These are phyloP conservation scores for Starmerella apicola DNA, from an alignment of 805 yeast genomes.

Conservation along the genomic window DNA sequence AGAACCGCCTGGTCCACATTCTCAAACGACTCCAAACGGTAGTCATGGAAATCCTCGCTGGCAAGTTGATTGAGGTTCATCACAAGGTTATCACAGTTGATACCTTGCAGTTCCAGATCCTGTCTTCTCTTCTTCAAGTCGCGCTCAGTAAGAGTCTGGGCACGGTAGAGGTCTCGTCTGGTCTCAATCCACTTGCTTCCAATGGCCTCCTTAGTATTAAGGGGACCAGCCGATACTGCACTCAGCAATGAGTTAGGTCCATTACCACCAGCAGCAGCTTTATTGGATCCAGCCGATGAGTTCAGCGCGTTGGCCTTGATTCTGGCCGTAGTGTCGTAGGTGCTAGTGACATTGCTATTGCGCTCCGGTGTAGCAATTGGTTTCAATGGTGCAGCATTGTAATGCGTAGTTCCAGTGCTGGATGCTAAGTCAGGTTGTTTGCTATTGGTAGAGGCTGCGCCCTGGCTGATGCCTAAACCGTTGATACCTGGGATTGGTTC, in stretches of 20 bases:
- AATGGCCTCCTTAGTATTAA: neutral
- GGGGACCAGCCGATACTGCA: neutral
- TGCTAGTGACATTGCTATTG: conserved; percentile 7
- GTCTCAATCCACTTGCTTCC: conserved; percentile 38
- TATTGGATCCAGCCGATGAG: neutral
- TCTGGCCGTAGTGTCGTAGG: neutral
- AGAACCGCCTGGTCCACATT: conserved; percentile 24
- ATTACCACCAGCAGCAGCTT: neutral
- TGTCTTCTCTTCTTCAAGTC: conserved; percentile 63
- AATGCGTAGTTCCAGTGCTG: neutral
- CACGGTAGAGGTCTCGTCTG: conserved; percentile 54
- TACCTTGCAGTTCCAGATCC: conserved; percentile 29
- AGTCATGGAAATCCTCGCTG: conserved; percentile 18
- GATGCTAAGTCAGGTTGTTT: neutral
- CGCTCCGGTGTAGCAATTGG: conserved; percentile 5
- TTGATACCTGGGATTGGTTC: neutral
- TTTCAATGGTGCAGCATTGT: neutral
- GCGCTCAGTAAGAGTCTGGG: conserved; percentile 51
- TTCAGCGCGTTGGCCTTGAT: neutral
- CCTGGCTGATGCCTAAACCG: no score
- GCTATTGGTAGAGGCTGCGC: no score
- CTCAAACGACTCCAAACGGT: conserved; percentile 21
- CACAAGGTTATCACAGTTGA: conserved; percentile 16
- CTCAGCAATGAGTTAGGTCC: neutral
- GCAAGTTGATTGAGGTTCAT: conserved; percentile 7